Conservation (phyloP, 495 filamentous ascomycete species). For the Articulospora tetracladia region DNA sequence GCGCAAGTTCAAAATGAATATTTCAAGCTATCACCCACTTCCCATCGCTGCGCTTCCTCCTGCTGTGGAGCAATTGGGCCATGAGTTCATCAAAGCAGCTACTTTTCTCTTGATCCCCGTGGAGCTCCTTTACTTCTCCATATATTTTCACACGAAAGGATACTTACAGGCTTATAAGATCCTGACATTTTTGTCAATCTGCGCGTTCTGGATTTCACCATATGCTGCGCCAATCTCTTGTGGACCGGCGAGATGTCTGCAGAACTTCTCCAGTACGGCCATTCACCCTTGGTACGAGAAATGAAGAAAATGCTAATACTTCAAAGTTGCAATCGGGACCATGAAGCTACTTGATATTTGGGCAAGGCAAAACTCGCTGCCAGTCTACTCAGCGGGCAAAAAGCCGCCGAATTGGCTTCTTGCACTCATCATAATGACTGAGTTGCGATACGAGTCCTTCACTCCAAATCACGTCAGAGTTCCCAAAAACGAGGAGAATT, state of each 20-base stretch:
- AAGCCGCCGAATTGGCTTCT: constrained; percentile 24
- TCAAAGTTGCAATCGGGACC: constrained; percentile 28
- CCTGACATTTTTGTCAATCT: constrained; percentile 19
- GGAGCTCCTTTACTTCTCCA: constrained; percentile 26
- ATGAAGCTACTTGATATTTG: constrained; percentile 37
- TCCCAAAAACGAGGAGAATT: constrained; percentile 30
- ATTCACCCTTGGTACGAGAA: neutral
- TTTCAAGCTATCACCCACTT: constrained; percentile 19
- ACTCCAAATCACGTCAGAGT: constrained; percentile 33
- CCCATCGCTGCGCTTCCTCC: constrained; percentile 8
- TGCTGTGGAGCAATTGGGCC: constrained; percentile 12
- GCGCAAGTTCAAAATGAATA: constrained; percentile 19
- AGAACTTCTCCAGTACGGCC: constrained; percentile 27
- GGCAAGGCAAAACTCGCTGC: constrained; percentile 23
- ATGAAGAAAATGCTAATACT: constrained; percentile 8
- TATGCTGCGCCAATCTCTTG: constrained; percentile 26
- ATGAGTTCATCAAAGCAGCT: constrained; percentile 18
- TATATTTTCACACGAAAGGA: constrained; percentile 25
- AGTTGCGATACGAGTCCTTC: constrained; percentile 36
- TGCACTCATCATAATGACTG: constrained; percentile 29
- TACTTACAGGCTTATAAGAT: constrained; percentile 10
- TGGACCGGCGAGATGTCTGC: constrained; percentile 22
- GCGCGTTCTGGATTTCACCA: constrained; percentile 20
- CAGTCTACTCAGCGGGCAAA: constrained; percentile 24
- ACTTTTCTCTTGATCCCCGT: constrained; percentile 22